Evolutionary conservation across 2,329 filamentous ascomycete species (phyloP).

Genomic region (Cercospora janseana): DNA sequence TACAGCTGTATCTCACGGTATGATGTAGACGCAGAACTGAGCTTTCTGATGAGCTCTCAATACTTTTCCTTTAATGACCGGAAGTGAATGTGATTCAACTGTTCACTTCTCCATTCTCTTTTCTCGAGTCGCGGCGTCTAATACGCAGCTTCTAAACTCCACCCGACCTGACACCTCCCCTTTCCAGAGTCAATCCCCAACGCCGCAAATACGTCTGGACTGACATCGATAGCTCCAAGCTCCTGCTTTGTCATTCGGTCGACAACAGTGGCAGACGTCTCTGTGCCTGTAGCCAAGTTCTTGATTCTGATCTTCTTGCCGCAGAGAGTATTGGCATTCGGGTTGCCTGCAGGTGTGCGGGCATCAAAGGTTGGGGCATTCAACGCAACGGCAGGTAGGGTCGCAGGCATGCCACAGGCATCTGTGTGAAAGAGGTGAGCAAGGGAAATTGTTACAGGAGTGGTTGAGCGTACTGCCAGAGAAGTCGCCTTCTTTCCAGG

Average conservation of each 20-base stretch:
- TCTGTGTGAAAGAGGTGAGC: neutral
- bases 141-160: constrained; percentile 1
- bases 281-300: neutral
- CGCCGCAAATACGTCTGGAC: neutral
- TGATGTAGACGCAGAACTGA: too few species aligned
- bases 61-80: too few species aligned
- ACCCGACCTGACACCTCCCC: neutral
- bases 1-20: too few species aligned
- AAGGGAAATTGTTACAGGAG: neutral
- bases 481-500: constrained; percentile 1
- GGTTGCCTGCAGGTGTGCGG: neutral
- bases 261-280: neutral
- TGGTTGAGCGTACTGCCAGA: neutral
- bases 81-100: too few species aligned
- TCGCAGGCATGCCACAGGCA: neutral
- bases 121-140: neutral
- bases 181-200: neutral
- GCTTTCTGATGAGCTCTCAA: too few species aligned
- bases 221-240: neutral
- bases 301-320: neutral
- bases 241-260: neutral
- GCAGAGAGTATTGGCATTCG: neutral
- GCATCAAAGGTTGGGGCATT: neutral
- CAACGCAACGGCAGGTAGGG: neutral
- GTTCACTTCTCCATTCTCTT: neutral